Evolutionary conservation across 2,329 filamentous ascomycete genomes (phyloP), one percentile per base, ranked within the genome.

Genomic region (Beauveria brongniartii): DNA sequence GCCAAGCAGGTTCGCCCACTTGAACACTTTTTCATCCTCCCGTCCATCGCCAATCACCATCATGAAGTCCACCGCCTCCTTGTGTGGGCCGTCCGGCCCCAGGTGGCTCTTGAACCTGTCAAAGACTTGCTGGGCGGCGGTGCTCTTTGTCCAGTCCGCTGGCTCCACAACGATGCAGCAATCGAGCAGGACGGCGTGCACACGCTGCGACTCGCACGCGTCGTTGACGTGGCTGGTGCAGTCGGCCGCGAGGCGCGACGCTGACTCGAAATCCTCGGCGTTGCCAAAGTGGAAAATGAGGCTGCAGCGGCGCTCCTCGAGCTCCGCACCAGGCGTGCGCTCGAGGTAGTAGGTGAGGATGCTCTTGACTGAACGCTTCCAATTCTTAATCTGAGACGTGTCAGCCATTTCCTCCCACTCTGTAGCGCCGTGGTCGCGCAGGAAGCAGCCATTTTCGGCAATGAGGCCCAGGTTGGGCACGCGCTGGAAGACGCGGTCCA

Each of bases 141-240:
- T 92, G 46, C 86, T 86, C 77, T 97, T 97, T 70, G 90, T 94
- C 80, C 89, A 95, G 70, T 92, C 87, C 47, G 89, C 82, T 5
- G 91, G 89, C 71, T 96, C 92, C 18, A 97, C 91, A 12, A 92
- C 80, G 55, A 97, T 86, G 47, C 87, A 89, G 37, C 90, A 86
- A 61, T 94, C 90, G 16, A 91, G 79, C 1, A 90, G 88, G 20
- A 96, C 84, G 5, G 93, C 93, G 69, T 92, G 91, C 5, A 97
- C 89, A 37, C 86, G 83, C 73, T 95, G 90, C 60, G 82, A 84
- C 70, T 91, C 88, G 71, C 92, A 96, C 0, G 91, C 90, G 70
- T 96, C 92, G 70, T 97, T 97, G 79, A 97, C 94, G 69, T 97
- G 92, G 64, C 90, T 92, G 0, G 91, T 91, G 69, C 92, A 96